These are phyloP conservation scores for Suillus tomentosus DNA, from an alignment of 768 basidiomycete species.

Conservation along the genomic window DNA sequence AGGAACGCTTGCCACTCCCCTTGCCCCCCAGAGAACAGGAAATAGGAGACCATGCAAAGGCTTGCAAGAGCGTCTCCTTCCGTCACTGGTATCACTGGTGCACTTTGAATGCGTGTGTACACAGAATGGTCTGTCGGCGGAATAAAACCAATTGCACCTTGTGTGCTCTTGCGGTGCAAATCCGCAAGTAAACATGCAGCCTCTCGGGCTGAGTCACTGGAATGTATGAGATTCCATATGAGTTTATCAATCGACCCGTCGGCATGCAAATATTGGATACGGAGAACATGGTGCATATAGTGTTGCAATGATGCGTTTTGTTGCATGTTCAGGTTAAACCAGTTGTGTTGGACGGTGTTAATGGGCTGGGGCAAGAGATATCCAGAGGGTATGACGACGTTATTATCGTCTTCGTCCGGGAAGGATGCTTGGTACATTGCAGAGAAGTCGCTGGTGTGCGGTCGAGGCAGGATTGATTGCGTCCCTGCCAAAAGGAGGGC, in stretches of 20 bases:
- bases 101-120: conserved; percentile 30
- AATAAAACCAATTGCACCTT: conserved; percentile 23
- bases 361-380: conserved; percentile 16
- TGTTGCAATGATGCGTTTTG: conserved; percentile 34
- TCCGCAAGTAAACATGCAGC: conserved; percentile 66
- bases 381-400: conserved; percentile 24
- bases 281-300: conserved; percentile 65
- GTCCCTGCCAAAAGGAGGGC: conserved; percentile 56
- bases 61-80: conserved; percentile 81
- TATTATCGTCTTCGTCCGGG: conserved; percentile 19
- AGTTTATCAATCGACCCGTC: conserved; percentile 47
- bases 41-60: conserved; percentile 72
- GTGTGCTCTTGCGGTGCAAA: conserved; percentile 45
- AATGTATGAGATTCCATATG: conserved; percentile 53
- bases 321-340: conserved; percentile 16
- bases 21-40: conserved; percentile 76
- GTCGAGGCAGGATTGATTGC: conserved; percentile 30
- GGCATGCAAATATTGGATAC: conserved; percentile 70
- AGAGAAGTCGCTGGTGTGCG: conserved; percentile 33
- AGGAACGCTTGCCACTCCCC: conserved; percentile 74
- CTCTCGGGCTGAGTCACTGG: conserved; percentile 49
- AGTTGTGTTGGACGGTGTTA: conserved; percentile 14
- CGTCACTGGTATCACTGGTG: conserved; percentile 29
- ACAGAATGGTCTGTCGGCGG: conserved; percentile 26
- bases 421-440: conserved; percentile 17